Percentiles rank a stretch among this genome's conserved stretches.
These are phyloP conservation scores for Hanseniaspora pseudoguilliermondii DNA, from an alignment of 805 yeast genomes.

Conservation along the genomic window DNA sequence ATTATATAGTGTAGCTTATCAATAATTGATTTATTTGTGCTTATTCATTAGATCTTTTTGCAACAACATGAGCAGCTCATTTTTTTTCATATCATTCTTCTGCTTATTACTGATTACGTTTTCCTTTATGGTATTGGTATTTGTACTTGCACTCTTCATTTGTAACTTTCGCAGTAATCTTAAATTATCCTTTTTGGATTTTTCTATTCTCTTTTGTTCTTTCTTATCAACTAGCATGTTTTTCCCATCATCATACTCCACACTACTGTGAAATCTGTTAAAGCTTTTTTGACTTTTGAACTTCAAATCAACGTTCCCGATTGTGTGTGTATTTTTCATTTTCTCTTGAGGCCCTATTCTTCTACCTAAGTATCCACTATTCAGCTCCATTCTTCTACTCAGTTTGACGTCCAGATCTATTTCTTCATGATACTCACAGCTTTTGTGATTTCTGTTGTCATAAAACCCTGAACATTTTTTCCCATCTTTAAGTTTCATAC, in stretches of 20 bases:
- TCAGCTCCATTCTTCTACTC: conserved; percentile 11
- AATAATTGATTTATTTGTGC: not conserved
- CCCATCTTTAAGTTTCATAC: not conserved
- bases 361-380: conserved; percentile 11
- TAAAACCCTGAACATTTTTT: conserved; percentile 1
- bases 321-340: not conserved
- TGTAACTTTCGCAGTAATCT: not conserved
- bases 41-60: not conserved
- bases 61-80: not conserved
- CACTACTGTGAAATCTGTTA: not conserved
- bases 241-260: not conserved
- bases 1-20: not conserved
- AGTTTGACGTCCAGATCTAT: not conserved
- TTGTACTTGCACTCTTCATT: not conserved
- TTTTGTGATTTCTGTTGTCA: not conserved
- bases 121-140: not conserved
- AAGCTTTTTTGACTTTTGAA: conserved; percentile 2
- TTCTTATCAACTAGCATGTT: not conserved
- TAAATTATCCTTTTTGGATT: conserved; percentile 1
- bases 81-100: not conserved
- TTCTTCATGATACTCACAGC: conserved; percentile 11
- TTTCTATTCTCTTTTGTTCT: not conserved
- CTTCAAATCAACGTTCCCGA: not conserved
- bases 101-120: not conserved
- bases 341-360: conserved; percentile 7